phyloP scores from a whole-genome alignment of 2,329 filamentous ascomycete genomes.

The Malbranchea zuffiana region DNA sequence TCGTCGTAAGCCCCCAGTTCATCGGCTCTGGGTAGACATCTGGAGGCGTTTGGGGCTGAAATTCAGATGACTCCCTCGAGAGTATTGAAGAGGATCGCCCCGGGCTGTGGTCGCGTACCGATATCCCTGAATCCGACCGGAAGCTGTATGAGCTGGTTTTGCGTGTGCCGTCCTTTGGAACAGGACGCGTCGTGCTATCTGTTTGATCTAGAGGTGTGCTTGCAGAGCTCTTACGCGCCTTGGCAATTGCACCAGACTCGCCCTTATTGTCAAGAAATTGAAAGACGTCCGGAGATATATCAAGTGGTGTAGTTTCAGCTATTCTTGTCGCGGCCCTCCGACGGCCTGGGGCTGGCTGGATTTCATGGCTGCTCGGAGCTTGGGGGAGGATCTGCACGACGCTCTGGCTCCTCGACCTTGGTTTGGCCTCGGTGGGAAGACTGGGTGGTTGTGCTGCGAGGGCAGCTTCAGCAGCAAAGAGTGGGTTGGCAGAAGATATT shows the following conservation, averaged over 20 bases:
- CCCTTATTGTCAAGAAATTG: conserved; percentile 27
- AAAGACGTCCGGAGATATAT: conserved; percentile 28
- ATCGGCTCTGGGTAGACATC: conserved; percentile 21
- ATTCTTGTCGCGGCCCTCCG: conserved; percentile 7
- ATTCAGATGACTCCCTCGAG: conserved; percentile 22
- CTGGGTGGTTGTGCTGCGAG: conserved; percentile 4
- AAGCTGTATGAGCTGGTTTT: conserved; percentile 19
- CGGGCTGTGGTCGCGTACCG: conserved; percentile 23
- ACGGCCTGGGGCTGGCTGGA: conserved; percentile 3
- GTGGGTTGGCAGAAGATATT: conserved; percentile 5
- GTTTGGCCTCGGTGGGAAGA: conserved; percentile 5
- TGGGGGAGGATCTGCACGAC: conserved; percentile 8
- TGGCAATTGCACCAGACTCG: conserved; percentile 4
- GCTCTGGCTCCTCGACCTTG: conserved; percentile 10
- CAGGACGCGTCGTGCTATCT: not conserved
- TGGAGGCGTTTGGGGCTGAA: conserved; percentile 21
- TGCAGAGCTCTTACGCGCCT: conserved; percentile 5
- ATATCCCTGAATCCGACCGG: conserved; percentile 28
- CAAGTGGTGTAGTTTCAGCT: conserved; percentile 5
- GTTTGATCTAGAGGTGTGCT: conserved; percentile 3
- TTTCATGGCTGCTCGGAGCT: not conserved
- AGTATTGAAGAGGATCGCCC: conserved; percentile 25
- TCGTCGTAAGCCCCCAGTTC: conserved; percentile 19
- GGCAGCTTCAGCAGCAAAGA: conserved; percentile 1
- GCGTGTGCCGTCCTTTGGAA: conserved; percentile 11